Evolutionary conservation across 176 grass and related monocot genomes (phyloP).

Genomic region (Aechmea fasciata): DNA sequence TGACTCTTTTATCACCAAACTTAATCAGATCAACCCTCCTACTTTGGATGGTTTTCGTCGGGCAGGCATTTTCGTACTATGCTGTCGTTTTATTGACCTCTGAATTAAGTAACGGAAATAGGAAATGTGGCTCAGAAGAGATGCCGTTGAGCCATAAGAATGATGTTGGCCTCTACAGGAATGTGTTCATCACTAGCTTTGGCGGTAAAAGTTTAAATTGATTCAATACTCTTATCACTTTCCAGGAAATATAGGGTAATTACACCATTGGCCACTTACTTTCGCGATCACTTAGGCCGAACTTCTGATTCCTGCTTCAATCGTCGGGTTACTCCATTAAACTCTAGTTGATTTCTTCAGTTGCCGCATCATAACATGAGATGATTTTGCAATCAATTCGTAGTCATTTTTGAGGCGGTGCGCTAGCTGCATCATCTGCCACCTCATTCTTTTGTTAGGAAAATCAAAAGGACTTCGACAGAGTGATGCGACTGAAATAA

Average conservation of each 20-base stretch:
- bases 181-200: constrained; percentile 81
- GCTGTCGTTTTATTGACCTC: constrained; percentile 76
- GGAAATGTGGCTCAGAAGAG: constrained; percentile 35
- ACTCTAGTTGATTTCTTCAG: too few species aligned
- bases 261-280: too few species aligned
- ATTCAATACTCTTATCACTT: not conserved
- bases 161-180: constrained; percentile 59
- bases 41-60: constrained; percentile 76
- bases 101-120: constrained; percentile 69
- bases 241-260: not conserved
- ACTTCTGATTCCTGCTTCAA: too few species aligned
- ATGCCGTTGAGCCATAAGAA: constrained; percentile 18
- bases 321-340: too few species aligned
- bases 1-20: constrained; percentile 75
- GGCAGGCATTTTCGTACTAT: constrained; percentile 88
- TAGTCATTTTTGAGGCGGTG: too few species aligned
- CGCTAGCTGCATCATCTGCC: too few species aligned
- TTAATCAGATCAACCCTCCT: constrained; percentile 62
- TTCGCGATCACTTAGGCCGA: too few species aligned
- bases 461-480: too few species aligned
- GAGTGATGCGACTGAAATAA: too few species aligned
- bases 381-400: too few species aligned
- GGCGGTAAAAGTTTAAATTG: constrained; percentile 37
- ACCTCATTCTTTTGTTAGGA: too few species aligned
- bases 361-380: too few species aligned